Evolutionary conservation across 1,139 yeast genomes (phyloP).

Genomic region (Dujonia santamariae): DNA sequence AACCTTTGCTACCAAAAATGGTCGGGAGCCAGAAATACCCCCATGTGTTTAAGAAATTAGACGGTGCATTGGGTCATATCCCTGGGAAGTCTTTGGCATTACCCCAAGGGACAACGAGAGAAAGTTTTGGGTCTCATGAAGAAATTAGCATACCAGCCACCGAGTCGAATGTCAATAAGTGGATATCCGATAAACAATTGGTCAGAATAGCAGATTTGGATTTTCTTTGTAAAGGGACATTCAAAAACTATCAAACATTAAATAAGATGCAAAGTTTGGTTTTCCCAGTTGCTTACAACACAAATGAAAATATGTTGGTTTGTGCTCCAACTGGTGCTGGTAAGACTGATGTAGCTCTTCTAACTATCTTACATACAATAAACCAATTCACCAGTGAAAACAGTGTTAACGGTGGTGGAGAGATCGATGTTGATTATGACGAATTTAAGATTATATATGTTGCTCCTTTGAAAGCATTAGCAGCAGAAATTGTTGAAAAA

Average conservation of each 20-base stretch:
- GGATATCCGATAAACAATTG: conserved; percentile 52
- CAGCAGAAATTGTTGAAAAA: conserved; percentile 95
- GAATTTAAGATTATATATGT: conserved; percentile 91
- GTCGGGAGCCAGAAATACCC: conserved; percentile 62
- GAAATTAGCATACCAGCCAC: conserved; percentile 83
- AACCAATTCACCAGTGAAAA: conserved; percentile 57
- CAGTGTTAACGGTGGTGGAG: conserved; percentile 42
- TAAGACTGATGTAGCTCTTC: conserved; percentile 93
- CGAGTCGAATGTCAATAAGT: conserved; percentile 42
- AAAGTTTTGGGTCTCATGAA: conserved; percentile 62
- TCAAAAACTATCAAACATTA: conserved; percentile 69
- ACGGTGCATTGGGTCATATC: conserved; percentile 58
- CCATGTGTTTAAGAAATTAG: conserved; percentile 77
- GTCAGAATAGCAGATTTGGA: conserved; percentile 66
- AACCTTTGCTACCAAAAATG: conserved; percentile 43
- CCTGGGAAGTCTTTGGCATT: conserved; percentile 77
- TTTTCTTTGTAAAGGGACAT: conserved; percentile 77
- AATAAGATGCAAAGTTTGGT: conserved; percentile 92
- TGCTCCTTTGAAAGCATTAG: conserved; percentile 94
- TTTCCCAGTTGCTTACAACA: conserved; percentile 85
- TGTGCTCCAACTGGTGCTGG: conserved; percentile 99
- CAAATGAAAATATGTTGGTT: conserved; percentile 92
- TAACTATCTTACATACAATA: conserved; percentile 80
- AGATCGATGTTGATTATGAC: conserved; percentile 65
- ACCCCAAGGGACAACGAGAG: conserved; percentile 80